These are phyloP conservation scores for Heritiera fomes DNA, from an alignment of 345 rosid genomes.

Conservation along the genomic window DNA sequence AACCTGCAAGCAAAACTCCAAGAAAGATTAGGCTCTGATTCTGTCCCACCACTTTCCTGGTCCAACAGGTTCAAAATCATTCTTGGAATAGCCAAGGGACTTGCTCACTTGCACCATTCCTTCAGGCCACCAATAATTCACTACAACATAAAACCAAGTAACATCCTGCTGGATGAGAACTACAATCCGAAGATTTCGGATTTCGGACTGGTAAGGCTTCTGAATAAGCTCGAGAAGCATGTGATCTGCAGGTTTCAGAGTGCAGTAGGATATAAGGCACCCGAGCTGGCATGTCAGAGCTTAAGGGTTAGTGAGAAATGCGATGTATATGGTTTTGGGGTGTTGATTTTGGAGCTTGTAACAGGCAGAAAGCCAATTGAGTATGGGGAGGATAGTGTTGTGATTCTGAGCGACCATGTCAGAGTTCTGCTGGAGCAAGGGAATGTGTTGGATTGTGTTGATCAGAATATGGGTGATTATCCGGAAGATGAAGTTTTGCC, in stretches of 20 bases:
- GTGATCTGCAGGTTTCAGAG: conserved; percentile 76
- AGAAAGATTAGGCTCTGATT: conserved; percentile 41
- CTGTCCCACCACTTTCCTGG: conserved; percentile 67
- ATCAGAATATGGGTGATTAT: conserved; percentile 58
- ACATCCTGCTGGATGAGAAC: conserved; percentile 74
- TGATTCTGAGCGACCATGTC: conserved; percentile 84
- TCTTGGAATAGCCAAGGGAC: conserved; percentile 81
- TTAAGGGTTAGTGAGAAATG: conserved; percentile 91
- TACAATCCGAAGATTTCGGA: conserved; percentile 70
- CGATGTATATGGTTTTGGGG: conserved; percentile 80
- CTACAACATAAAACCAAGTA: conserved; percentile 77
- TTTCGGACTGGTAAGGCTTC: conserved; percentile 72
- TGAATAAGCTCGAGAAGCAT: conserved; percentile 68
- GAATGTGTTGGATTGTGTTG: conserved; percentile 73
- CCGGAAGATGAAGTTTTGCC: conserved; percentile 91
- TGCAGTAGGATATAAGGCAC: conserved; percentile 86
- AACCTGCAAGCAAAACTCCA: conserved; percentile 79
- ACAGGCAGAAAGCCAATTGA: conserved; percentile 84
- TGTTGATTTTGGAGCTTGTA: conserved; percentile 76
- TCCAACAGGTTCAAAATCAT: conserved; percentile 62
- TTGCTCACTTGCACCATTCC: conserved; percentile 78
- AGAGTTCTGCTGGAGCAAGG: conserved; percentile 69
- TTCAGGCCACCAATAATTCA: conserved; percentile 80
- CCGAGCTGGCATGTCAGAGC: conserved; percentile 85
- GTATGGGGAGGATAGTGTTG: conserved; percentile 81